Conservation (phyloP, 768 basidiomycete genomes). For the Tricholoma sp. region DNA sequence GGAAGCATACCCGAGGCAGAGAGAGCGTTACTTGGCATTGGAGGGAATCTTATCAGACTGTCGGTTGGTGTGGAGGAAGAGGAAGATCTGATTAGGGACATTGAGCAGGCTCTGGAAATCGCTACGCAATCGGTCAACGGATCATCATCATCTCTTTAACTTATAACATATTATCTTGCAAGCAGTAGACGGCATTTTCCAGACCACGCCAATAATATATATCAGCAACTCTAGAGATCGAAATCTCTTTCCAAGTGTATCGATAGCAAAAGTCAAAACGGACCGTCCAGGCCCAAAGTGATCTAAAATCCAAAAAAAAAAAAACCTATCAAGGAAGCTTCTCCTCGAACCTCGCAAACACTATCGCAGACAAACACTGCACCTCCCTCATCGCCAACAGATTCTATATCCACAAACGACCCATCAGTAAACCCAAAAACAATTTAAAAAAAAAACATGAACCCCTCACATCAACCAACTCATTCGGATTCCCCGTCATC, state of each 20-base stretch:
- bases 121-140: conserved; percentile 6
- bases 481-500: conserved; percentile 67
- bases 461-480: conserved; percentile 72
- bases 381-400: conserved; percentile 61
- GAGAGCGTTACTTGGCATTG: conserved; percentile 68
- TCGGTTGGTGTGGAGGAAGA: conserved; percentile 87
- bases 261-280: background rate
- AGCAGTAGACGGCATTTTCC: background rate
- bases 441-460: background rate
- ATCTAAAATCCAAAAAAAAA: background rate
- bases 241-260: background rate
- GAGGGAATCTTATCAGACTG: conserved; percentile 69
- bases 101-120: conserved; percentile 55
- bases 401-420: conserved; percentile 33
- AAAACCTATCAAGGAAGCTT: conserved; percentile 26
- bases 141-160: background rate
- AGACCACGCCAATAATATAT: background rate
- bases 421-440: background rate
- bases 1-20: conserved; percentile 66
- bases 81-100: conserved; percentile 73
- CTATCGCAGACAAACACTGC: conserved; percentile 62
- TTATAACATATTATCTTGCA: background rate
- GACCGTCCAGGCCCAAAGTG: background rate
- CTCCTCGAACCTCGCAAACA: conserved; percentile 66
- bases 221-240: background rate